Evolutionary conservation across 257 asterid genomes (phyloP), one percentile per base, ranked within the genome.

Genomic region (Jacaranda mimosifolia): DNA sequence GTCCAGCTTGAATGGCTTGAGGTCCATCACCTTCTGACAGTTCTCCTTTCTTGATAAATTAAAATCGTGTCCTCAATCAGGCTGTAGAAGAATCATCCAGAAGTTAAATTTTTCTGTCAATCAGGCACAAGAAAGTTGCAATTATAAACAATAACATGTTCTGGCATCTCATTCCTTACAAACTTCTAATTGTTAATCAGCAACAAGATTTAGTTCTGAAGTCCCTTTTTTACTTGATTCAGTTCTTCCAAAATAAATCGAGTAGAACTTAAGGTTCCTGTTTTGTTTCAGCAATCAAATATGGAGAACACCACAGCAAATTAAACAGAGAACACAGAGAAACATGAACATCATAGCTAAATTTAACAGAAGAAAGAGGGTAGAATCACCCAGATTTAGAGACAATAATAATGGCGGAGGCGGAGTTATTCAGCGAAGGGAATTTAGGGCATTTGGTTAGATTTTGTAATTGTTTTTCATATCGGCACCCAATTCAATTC

Each of bases 1-100:
- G 81, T 95, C 99, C 80, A 79, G 84, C 86, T 88, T 89, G 91
- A 91, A 94, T 13, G 87, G 88, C 83, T 85, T 89, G 74, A 91
- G 83, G 73, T 91, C 98, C 97, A 93, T 95, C 64, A 74, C 83
- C 76, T 72, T 69, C 79, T 39, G 19, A 65, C 42, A 6, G 40
- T 60, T 68, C 18, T 77, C 65, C 32, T 49, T 49, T 63, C 77
- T 66, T 40, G 14, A 58, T 73, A 52, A 57, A 49, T 53, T 35
- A 38, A 48, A 71, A 62, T 26, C 68, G 36, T 19, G 58, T 40
- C 68, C 81, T 19, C 73, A 46, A 73, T 66, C 70, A 63, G 45
- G 73, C 74, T 42, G 77, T 7, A 18, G 32, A 70, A 74, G 15
- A 48, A 65, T 46, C 64, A 52, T 19, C 66, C 26, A 60, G 12